A percentile compares a stretch with the other conserved stretches of the same genome.
These are phyloP conservation scores for Dovyalis caffra DNA, from an alignment of 345 rosid species.

Conservation along the genomic window DNA sequence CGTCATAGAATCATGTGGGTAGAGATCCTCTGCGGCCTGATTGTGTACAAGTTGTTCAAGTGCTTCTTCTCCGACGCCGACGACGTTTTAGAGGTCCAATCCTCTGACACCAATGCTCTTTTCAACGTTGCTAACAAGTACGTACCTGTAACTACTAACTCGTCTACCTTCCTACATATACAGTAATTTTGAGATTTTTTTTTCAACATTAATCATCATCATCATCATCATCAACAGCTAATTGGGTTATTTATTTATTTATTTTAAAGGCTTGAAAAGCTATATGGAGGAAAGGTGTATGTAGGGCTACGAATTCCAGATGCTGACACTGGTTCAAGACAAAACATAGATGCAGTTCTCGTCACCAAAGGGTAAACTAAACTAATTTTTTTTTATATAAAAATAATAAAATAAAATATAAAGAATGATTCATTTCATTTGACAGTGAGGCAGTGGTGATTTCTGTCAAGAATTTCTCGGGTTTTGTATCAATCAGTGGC, in stretches of 20 bases:
- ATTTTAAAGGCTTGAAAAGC: slow-evolving; percentile 66
- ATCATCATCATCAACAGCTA: not conserved
- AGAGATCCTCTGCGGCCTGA: slow-evolving; percentile 68
- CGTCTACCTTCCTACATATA: too few relatives aligned
- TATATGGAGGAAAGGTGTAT: slow-evolving; percentile 75
- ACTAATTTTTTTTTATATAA: not conserved
- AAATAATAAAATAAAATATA: too few relatives aligned
- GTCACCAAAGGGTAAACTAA: slow-evolving; percentile 56
- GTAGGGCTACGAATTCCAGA: slow-evolving; percentile 93
- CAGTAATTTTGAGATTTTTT: not conserved
- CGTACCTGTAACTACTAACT: too few relatives aligned
- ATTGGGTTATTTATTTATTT: not conserved
- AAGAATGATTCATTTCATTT: not conserved
- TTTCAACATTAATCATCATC: not conserved
- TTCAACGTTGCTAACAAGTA: slow-evolving; percentile 75
- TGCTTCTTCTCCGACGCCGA: slow-evolving; percentile 49
- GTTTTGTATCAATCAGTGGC: slow-evolving; percentile 53
- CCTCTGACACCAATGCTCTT: slow-evolving; percentile 62
- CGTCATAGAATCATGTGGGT: slow-evolving; percentile 58
- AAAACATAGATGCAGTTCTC: slow-evolving; percentile 67
- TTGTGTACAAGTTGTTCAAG: slow-evolving; percentile 51
- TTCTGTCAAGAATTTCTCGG: slow-evolving; percentile 73
- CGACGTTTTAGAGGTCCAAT: slow-evolving; percentile 52
- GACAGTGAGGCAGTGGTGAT: slow-evolving; percentile 68
- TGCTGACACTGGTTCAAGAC: slow-evolving; percentile 72